Base-by-base conservation (phyloP, 116 monocot species). In the Posidonia oceanica region DNA sequence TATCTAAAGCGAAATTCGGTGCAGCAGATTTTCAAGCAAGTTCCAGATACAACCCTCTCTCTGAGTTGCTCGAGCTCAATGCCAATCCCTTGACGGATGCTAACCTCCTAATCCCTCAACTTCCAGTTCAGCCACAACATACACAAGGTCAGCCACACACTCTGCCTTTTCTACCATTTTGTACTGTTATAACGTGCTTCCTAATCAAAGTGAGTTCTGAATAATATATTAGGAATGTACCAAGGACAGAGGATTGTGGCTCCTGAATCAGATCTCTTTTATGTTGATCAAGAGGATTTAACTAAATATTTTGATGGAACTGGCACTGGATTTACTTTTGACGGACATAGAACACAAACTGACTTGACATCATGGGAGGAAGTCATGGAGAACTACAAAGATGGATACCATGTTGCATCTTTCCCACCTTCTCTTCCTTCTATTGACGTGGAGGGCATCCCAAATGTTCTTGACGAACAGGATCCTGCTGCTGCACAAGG, bases 1-100 rank as follows among this genome's bases (percentile, higher is more conserved):
- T 90, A 76, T 90, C 90, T 90, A 94, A 94, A 90, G 87, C 75
- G 73, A 90, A 94, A 94, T 85, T 85, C 90, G 87, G 80, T 95
- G 81, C 94, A 88, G 86, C 94, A 88, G 85, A 95, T 80, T 80
- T 71, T 79, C 88, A 85, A 80, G 77, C 84, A 86, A 84, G 82
- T 72, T 86, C 94, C 91, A 80, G 91, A 95, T 81, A 90, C 91
- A 63, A 88, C 94, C 75, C 94, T 88, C 70, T 79, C 84, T 29
- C 63, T 91, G 88, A 86, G 88, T 78, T 84, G 82, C 83, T 75
- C 68, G 78, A 74, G 70, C 59, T 84, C 74, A 86, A 79, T 75
- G 78, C 80, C 66, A 78, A 83, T 79, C 59, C 76, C 66, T 17
- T 86, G 79, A 84, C 61, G 83, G 80, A 87, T 83, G 72, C 36